Conservation (phyloP, 2,329 filamentous ascomycete genomes). For the Fonsecaea monophora region DNA sequence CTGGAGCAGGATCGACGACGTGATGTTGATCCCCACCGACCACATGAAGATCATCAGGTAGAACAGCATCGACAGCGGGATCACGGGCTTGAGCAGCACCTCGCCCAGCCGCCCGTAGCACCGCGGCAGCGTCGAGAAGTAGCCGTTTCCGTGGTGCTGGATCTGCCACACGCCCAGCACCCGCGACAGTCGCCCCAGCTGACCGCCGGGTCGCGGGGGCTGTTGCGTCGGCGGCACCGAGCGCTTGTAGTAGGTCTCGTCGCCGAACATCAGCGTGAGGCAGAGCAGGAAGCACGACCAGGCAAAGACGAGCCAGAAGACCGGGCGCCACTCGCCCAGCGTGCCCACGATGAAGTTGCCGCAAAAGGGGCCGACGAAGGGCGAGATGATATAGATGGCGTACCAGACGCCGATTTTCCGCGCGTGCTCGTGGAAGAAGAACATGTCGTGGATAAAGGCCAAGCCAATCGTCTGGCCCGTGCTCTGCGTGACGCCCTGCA, state of each 20-base stretch:
- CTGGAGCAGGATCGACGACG: slow-evolving; percentile 58
- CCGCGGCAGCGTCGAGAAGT: slow-evolving; percentile 43
- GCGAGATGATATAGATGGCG: slow-evolving; percentile 45
- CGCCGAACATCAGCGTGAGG: slow-evolving; percentile 44
- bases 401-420: slow-evolving; percentile 50
- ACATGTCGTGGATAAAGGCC: slow-evolving; percentile 52
- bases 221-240: slow-evolving; percentile 22
- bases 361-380: slow-evolving; percentile 37
- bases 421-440: slow-evolving; percentile 49
- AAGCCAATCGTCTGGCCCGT: slow-evolving; percentile 50
- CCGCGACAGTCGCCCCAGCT: slow-evolving; percentile 27
- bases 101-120: slow-evolving; percentile 45
- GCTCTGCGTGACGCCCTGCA: slow-evolving; percentile 53
- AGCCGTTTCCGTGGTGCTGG: slow-evolving; percentile 30
- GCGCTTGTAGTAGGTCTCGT: slow-evolving; percentile 50
- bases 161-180: slow-evolving; percentile 41
- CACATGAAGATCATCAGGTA: slow-evolving; percentile 51
- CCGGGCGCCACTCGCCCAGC: slow-evolving; percentile 45
- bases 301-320: slow-evolving; percentile 46
- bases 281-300: slow-evolving; percentile 40
- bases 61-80: slow-evolving; percentile 43
- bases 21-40: slow-evolving; percentile 61
- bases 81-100: slow-evolving; percentile 40
- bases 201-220: slow-evolving; percentile 39
- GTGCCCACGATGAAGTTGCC: slow-evolving; percentile 47